These are phyloP conservation scores for Rhizoctonia solani DNA, from an alignment of 1,284 basidiomycete species.

Conservation along the genomic window DNA sequence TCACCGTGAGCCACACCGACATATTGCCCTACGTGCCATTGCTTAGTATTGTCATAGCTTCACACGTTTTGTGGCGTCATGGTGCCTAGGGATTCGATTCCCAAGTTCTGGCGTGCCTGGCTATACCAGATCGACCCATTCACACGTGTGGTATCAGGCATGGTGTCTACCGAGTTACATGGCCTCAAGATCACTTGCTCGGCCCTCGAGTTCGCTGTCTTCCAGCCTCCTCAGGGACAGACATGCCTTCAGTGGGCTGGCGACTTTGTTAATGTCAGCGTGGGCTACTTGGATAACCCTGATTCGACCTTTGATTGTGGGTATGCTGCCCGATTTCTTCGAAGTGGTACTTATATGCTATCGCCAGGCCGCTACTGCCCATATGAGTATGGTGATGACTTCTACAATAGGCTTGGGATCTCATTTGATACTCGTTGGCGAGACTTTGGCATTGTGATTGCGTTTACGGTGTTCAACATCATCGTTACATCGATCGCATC, in stretches of 20 bases:
- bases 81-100: conserved; percentile 52
- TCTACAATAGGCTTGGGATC: conserved; percentile 72
- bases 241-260: conserved; percentile 74
- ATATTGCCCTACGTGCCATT: conserved; percentile 52
- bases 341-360: background rate
- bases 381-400: conserved; percentile 62
- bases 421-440: conserved; percentile 67
- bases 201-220: conserved; percentile 65
- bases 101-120: conserved; percentile 76
- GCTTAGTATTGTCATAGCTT: conserved; percentile 84
- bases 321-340: background rate
- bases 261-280: conserved; percentile 63
- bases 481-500: conserved; percentile 73
- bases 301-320: conserved; percentile 61
- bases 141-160: conserved; percentile 70
- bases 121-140: conserved; percentile 61
- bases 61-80: conserved; percentile 80
- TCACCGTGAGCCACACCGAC: conserved; percentile 28
- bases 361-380: background rate
- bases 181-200: conserved; percentile 71
- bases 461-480: conserved; percentile 51
- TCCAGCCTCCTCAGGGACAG: conserved; percentile 73
- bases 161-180: conserved; percentile 80
- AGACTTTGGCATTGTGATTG: conserved; percentile 72
- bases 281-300: conserved; percentile 81